Base-by-base conservation (phyloP, 83 land plant genomes). In the Thuja plicata region DNA sequence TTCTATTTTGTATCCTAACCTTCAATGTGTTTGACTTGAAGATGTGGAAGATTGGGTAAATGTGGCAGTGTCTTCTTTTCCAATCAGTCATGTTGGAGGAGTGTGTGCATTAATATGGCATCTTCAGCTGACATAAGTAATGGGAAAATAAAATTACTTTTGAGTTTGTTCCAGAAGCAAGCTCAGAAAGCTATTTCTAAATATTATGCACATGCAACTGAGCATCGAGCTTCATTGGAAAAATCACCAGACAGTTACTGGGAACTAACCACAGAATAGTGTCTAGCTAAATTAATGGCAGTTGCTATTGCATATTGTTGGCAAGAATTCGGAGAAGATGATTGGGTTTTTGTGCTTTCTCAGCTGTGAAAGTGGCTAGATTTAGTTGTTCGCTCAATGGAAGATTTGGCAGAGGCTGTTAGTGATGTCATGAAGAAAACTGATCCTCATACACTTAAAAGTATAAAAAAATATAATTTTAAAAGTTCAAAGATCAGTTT, bases 11-110 rank as follows among this genome's bases (percentile, higher is more conserved):
- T 86, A 57, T 34, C 27, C 57, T 86, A 45, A 38, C 41, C n/a
- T 34, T 10, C 87, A 86, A 52, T 15, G 27, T 41, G 21, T 35
- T 87, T 55, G 73, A 88, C 35, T 91, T 66, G 84, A 88, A 94
- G 98, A 95, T 88, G 85, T 89, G 76, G 94, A 91, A 54, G 93
- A 92, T 35, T 98, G 99, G 99, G 41, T 97, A 85, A 88, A 91
- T 88, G 90, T 96, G 88, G 94, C 93, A 24, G 84, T 98, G 34
- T 91, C 99, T 3, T 98, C 98, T 90, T 98, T 93, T 91, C 98
- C 99, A 34, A 52, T 98, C 34, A 87, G 84, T 40, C 41, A 90
- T 41, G 55, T 87, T 10, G 97, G 92, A 60, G 94, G 93, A 15
- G 15, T 52, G 34, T 88, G 87, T 86, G 88, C 92, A 43, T 84